Conservation (phyloP, 2,329 filamentous ascomycete genomes). For the Aureobasidium namibiae region DNA sequence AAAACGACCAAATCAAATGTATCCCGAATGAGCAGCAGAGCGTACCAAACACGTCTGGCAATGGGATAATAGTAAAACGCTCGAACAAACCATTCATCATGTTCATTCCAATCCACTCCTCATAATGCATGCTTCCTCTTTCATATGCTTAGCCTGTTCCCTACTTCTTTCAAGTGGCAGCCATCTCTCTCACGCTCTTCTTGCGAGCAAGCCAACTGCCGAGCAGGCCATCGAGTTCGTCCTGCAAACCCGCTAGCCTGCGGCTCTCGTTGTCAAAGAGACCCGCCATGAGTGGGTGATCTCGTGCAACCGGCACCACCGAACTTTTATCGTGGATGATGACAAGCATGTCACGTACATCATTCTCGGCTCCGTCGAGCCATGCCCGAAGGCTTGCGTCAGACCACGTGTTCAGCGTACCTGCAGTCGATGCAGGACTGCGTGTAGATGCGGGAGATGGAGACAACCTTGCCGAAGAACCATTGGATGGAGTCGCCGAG, state of each 20-base stretch:
- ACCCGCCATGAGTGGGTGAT: constrained; percentile 73
- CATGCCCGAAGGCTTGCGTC: constrained; percentile 80
- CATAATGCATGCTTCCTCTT: not conserved
- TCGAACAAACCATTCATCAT: not conserved
- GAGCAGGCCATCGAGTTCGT: constrained; percentile 64
- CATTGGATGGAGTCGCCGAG: constrained; percentile 11
- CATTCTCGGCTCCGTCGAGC: constrained; percentile 72
- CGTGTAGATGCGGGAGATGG: constrained; percentile 29
- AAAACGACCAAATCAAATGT: not conserved
- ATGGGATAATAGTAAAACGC: not conserved
- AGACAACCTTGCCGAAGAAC: constrained; percentile 28
- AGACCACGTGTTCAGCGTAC: constrained; percentile 65
- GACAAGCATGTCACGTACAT: constrained; percentile 81
- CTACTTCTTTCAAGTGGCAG: not conserved
- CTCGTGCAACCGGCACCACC: constrained; percentile 66
- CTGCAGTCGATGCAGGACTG: constrained; percentile 48
- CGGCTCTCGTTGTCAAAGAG: constrained; percentile 77
- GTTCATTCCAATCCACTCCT: not conserved
- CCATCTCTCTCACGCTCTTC: not conserved
- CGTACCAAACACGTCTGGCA: not conserved
- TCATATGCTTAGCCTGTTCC: not conserved
- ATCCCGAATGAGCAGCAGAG: not conserved
- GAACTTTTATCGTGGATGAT: constrained; percentile 91
- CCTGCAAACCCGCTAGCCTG: constrained; percentile 51
- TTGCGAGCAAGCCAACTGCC: constrained; percentile 7